Base-by-base conservation (phyloP, 345 rosid genomes). In the Lepidium didymum region DNA sequence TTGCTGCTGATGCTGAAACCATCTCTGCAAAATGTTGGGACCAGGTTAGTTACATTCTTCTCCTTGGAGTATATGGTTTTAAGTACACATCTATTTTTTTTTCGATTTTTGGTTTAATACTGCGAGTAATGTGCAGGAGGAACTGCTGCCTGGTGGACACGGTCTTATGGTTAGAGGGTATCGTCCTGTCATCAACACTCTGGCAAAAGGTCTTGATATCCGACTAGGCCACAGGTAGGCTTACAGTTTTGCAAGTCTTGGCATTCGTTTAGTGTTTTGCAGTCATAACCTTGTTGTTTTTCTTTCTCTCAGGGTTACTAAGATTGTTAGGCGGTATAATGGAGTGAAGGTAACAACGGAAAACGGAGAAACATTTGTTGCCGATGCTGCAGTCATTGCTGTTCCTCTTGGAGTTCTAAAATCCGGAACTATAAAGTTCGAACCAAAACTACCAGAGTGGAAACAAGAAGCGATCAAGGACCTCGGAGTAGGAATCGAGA, bases 131-230 rank as follows among this genome's bases (percentile, higher is more conserved):
- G 45, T 64, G 42, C 85, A 94, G 97, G 99, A 94, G 81, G 97
- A 78, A 42, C 72, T 91, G 66, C 80, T 94, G 34, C 96, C 96
- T 18, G 97, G 99, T 68, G 99, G 99, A 49, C 99, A 94, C 11
- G 99, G 96, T 31, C 88, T 94, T 52, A 94, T 94, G 99, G 97
- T 94, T 29, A 82, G 99, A 81, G 99, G 99, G 47, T 94, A 94
- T 75, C 85, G 85, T 35, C 96, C 97, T 65, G 97, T 94, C 10
- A 85, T 94, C 68, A 91, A 91, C 80, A 89, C 99, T 43, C 91
- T 94, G 51, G 90, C 97, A 42, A 89, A 91, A 79, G 99, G 97
- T 42, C 87, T 94, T 33, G 96, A 94, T 75, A 81, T 94, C 58
- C 91, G 93, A 54, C 67, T 94, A 71, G 75, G 79, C 76, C 97